Evolutionary conservation across 2,329 filamentous ascomycete species (phyloP).

Genomic region (Didymella pomorum): DNA sequence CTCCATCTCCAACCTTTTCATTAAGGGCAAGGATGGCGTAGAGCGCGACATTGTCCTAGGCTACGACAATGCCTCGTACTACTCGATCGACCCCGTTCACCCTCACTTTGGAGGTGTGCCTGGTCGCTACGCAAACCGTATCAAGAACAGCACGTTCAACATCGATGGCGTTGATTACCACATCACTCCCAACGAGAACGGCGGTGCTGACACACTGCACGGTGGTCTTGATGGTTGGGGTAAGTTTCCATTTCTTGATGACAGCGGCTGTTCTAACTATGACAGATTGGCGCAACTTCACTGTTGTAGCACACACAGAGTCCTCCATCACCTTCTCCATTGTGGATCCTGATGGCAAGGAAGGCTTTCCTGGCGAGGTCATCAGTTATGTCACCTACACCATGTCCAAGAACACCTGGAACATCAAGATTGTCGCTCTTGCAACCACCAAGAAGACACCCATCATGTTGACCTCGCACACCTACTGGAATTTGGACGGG

Average conservation of each 20-base stretch:
- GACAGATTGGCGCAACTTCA: conserved; percentile 73
- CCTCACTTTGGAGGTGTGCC: conserved; percentile 77
- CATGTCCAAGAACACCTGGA: conserved; percentile 70
- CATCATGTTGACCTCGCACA: conserved; percentile 80
- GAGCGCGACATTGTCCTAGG: conserved; percentile 75
- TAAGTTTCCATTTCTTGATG: background rate
- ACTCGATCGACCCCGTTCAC: conserved; percentile 69
- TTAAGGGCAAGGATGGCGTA: conserved; percentile 73
- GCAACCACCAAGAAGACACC: conserved; percentile 78
- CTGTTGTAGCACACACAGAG: conserved; percentile 71
- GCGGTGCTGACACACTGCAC: conserved; percentile 69
- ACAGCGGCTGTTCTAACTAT: background rate
- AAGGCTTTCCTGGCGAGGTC: conserved; percentile 82
- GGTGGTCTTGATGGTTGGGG: conserved; percentile 75
- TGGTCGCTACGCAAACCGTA: conserved; percentile 81
- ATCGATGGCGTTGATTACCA: conserved; percentile 70
- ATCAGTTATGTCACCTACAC: conserved; percentile 78
- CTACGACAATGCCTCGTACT: conserved; percentile 79
- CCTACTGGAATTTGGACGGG: conserved; percentile 85
- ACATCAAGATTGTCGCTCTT: conserved; percentile 75
- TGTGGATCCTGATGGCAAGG: conserved; percentile 73
- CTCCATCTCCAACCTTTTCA: conserved; percentile 73
- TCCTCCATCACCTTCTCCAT: conserved; percentile 78
- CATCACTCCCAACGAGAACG: conserved; percentile 66
- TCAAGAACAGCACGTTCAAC: conserved; percentile 76